Conservation (phyloP, 352 stramenopile genomes). For the Phytophthora pluvialis region DNA sequence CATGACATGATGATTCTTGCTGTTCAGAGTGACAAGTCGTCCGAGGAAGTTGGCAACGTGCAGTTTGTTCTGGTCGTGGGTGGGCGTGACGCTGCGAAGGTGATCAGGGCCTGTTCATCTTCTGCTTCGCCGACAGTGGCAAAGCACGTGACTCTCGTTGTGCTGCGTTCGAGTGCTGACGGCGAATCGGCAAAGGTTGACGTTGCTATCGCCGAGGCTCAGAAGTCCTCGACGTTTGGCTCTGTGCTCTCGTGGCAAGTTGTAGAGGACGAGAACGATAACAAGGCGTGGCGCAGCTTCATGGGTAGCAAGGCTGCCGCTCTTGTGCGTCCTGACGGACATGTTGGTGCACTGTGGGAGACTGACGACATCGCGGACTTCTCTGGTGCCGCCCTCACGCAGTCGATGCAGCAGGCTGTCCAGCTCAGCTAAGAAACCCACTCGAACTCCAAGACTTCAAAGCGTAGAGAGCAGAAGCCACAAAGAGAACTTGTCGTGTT, state of each 20-base stretch:
- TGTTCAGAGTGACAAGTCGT: constrained; percentile 7
- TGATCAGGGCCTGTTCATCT: constrained; percentile 27
- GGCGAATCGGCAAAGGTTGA: constrained; percentile 14
- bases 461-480: no score
- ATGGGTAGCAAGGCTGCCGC: constrained; percentile 37
- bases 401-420: constrained; percentile 35
- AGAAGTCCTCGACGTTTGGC: constrained; percentile 30
- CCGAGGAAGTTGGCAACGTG: constrained; percentile 30
- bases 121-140: constrained; percentile 13
- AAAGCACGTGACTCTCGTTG: constrained; percentile 50
- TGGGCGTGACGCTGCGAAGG: constrained; percentile 25
- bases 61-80: constrained; percentile 69
- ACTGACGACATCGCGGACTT: constrained; percentile 30
- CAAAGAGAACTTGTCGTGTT: background rate
- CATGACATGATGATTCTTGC: constrained; percentile 46
- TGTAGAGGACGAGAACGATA: constrained; percentile 30
- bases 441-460: background rate
- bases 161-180: constrained; percentile 39
- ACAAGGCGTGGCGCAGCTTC: constrained; percentile 54
- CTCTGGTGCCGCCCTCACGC: constrained; percentile 15
- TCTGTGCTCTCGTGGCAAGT: constrained; percentile 46
- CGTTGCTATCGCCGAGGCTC: constrained; percentile 12
- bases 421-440: constrained; percentile 34
- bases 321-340: constrained; percentile 83
- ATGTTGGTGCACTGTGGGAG: constrained; percentile 73